Evolutionary conservation across 208 protist genomes (phyloP).

Genomic region (Trypanosoma cruzi): DNA sequence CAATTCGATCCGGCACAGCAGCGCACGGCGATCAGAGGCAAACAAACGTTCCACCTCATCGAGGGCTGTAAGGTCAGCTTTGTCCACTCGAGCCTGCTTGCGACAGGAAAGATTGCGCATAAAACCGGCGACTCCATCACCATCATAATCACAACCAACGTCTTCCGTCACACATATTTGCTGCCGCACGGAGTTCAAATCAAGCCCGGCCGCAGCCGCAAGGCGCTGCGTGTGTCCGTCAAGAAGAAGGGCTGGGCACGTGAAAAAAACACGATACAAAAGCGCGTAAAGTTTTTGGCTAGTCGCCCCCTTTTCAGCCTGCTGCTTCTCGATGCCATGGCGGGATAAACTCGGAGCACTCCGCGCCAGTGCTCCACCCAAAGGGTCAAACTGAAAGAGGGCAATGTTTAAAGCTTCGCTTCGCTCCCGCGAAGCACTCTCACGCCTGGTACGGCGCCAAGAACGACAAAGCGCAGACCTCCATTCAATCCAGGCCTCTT

Average conservation of each 20-base stretch:
- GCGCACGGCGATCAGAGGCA: constrained; percentile 1
- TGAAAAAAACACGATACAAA: constrained; percentile 10
- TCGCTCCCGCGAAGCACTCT: constrained; percentile 17
- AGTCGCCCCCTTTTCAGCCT: background rate
- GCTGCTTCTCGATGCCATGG: background rate
- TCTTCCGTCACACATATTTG: background rate
- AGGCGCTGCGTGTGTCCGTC: constrained; percentile 9
- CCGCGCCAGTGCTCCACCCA: too few relatives aligned
- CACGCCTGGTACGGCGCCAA: constrained; percentile 19
- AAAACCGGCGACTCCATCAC: background rate
- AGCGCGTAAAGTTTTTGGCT: constrained; percentile 8
- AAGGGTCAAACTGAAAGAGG: constrained; percentile 15
- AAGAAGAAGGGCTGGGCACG: constrained; percentile 18
- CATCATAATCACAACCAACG: background rate
- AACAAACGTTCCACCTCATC: constrained; percentile 16
- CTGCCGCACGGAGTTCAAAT: constrained; percentile 1
- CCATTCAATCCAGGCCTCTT: constrained; percentile 22
- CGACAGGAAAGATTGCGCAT: background rate
- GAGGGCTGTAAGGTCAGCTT: background rate
- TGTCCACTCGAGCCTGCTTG: background rate
- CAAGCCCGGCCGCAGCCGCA: background rate
- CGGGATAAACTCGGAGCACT: background rate
- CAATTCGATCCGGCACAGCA: background rate
- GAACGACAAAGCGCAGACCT: constrained; percentile 21
- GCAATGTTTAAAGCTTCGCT: constrained; percentile 8